Evolutionary conservation across 169 alveolate species (phyloP), one percentile per base, ranked within the genome.

Genomic region (Perkinsus marinus): DNA sequence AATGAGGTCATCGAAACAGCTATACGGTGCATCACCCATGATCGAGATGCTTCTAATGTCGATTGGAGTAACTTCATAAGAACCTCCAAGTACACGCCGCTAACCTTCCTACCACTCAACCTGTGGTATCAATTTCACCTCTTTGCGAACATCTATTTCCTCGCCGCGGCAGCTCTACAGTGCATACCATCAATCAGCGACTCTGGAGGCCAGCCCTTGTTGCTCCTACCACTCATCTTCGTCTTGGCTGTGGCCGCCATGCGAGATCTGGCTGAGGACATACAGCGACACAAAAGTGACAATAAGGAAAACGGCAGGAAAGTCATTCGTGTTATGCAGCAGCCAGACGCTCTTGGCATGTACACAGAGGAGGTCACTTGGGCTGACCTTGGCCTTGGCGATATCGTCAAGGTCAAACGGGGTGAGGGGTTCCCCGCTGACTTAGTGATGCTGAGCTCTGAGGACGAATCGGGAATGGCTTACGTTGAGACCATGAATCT

Each of bases 401-500:
- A 97, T 92, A 94, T 98, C 26, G 97, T 98, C 17, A 96, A 95
- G 93, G 97, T 98, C 68, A 89, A 94, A 69, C 92, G 41, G 39
- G 93, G 92, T 92, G 97, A 97, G 92, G 93, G 94, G 79, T 97
- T 98, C 92, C 99, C 99, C 13, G 98, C 99, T 0, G 99, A 98
- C 93, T 89, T 98, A 91, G 93, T 98, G 47, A 69, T 98, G 34
- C 93, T 98, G 38, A 94, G 95, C 93, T 96, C 98, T n/a, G 94
- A 97, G 68, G 98, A 97, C 91, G 95, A 95, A 37, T 96, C 97
- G 89, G 99, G 99, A 16, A 95, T 97, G 39, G 96, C 97, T 43
- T 97, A 96, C 91, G 95, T 98, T 41, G 98, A 98, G 94, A 94
- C 97, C 3, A 93, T 92, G 92, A 93, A 94, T 68, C 95, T 96